Base-by-base conservation (phyloP, 352 stramenopile species). In the Pythium guiyangense region DNA sequence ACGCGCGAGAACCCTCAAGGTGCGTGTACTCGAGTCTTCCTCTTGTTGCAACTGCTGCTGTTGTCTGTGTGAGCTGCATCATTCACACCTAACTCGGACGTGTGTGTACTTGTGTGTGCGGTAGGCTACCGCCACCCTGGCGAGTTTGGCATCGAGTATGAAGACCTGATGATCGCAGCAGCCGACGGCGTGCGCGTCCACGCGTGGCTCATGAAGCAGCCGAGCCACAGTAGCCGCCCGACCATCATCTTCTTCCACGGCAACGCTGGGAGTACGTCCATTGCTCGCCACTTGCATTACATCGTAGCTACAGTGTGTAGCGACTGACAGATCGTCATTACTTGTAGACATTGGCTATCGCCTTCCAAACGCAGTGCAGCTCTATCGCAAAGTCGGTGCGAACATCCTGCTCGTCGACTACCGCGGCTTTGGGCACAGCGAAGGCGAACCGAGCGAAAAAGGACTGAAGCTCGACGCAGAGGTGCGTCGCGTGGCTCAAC, bases 201-300 rank as follows among this genome's bases (percentile, higher is more conserved):
- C 68, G 86, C 90, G 49, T 98, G 94, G 94, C 68, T 98, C 15
- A 84, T 98, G 60, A 89, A 96, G 51, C 88, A 97, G 47, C 75
- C 71, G 3, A 60, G 85, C n/a, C 64, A 73, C 53, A 56, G 49
- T 6, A 57, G 10, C 14, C 59, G 77, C 1, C 85, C 90, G 29
- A 98, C 94, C 11, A 70, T 98, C 51, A 79, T 98, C 34, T 98
- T 98, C 56, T 98, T 98, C 69, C 94, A 98, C 49, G 94, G 91
- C 60, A 98, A 98, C 66, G 92, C 94, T 20, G 92, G 91, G 68
- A 93, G 84, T 94, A 66, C 57, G 73, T 74, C 15, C n/a, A 15
- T 14, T 40, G 6, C 35, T 40, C 35, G 6, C 12, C 35, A 40
- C 6, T 40, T 12, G 12, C n/a, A 40, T 40, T 12, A 12, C 35